Percentiles rank a stretch among this genome's conserved stretches.
These are phyloP conservation scores for Syncephalastrum monosporum DNA, from an alignment of 371 early-diverging fungal genomes.

Conservation along the genomic window DNA sequence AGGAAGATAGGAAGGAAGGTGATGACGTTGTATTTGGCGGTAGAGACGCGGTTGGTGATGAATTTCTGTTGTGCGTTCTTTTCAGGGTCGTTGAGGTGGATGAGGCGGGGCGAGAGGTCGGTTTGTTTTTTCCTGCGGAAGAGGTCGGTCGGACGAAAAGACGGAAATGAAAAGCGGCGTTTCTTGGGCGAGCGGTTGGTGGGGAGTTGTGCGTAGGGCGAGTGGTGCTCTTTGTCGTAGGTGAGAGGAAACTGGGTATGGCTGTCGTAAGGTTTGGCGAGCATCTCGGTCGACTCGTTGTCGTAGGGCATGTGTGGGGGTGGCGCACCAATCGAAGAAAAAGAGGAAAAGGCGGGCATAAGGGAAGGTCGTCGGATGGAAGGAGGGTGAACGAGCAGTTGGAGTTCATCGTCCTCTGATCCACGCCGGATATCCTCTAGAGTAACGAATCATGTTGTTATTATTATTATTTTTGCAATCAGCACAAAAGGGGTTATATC, in stretches of 20 bases:
- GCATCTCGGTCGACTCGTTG: constrained; percentile 40
- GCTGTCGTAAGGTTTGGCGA: constrained; percentile 21
- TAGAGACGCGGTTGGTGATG: constrained; percentile 78
- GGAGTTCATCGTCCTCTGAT: constrained; percentile 33
- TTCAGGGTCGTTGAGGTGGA: constrained; percentile 80
- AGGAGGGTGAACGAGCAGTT: constrained; percentile 21
- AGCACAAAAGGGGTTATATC: neutral
- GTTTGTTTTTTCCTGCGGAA: constrained; percentile 2
- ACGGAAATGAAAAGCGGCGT: neutral
- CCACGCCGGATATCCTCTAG: constrained; percentile 32
- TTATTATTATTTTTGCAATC: neutral
- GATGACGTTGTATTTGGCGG: constrained; percentile 86
- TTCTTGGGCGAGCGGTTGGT: neutral
- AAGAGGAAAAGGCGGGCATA: constrained; percentile 21
- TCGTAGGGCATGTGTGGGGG: constrained; percentile 17
- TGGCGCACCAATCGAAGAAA: constrained; percentile 20
- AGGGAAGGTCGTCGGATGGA: constrained; percentile 15
- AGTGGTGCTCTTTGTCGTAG: constrained; percentile 11
- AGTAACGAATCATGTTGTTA: constrained; percentile 9
- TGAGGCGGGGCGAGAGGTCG: constrained; percentile 57
- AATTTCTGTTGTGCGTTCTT: constrained; percentile 74
- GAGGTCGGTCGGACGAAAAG: no score
- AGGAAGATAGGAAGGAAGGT: constrained; percentile 93
- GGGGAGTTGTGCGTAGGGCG: constrained; percentile 3
- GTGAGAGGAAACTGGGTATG: constrained; percentile 2